These are phyloP conservation scores for Sphaceloma murrayae DNA, from an alignment of 2,329 filamentous ascomycete species.

Conservation along the genomic window DNA sequence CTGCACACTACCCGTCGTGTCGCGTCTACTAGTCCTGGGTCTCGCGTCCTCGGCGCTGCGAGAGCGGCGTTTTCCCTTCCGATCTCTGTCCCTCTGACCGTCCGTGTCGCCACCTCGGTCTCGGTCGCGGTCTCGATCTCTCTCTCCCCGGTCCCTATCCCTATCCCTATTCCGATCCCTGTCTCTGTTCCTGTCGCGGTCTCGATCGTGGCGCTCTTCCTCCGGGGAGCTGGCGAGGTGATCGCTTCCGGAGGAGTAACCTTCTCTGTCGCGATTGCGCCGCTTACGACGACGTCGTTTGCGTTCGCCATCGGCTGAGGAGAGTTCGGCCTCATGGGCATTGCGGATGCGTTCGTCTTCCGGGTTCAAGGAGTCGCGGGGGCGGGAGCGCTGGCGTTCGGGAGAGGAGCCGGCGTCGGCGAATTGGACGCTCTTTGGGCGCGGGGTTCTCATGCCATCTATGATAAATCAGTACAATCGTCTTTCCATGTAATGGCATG, in stretches of 20 bases:
- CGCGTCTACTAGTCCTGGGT: background rate
- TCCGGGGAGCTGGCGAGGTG: conserved; percentile 14
- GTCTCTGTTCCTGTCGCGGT: conserved; percentile 10
- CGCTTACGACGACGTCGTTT: conserved; percentile 12
- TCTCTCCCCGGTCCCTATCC: conserved; percentile 2
- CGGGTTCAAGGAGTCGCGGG: conserved; percentile 3
- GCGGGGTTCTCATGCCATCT: conserved; percentile 14
- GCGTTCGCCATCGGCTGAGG: conserved; percentile 15
- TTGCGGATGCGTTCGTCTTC: conserved; percentile 15
- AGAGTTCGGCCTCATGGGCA: conserved; percentile 15
- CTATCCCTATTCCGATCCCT: background rate
- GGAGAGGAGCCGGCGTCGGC: conserved; percentile 13
- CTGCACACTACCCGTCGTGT: conserved; percentile 16
- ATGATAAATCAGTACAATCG: background rate
- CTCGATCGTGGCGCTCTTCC: conserved; percentile 15
- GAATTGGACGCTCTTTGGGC: conserved; percentile 13
- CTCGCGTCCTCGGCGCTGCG: background rate
- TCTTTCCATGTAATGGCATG: too few species aligned
- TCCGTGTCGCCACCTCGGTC: conserved; percentile 2
- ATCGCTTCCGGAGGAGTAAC: conserved; percentile 11
- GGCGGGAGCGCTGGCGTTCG: conserved; percentile 4
- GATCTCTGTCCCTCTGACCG: conserved; percentile 11
- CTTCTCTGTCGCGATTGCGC: conserved; percentile 10
- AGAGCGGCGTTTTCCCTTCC: conserved; percentile 3
- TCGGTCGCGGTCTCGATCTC: conserved; percentile 1